Conservation (phyloP, 225 moss, liverwort and hornwort genomes). For the Polytrichum formosum region DNA sequence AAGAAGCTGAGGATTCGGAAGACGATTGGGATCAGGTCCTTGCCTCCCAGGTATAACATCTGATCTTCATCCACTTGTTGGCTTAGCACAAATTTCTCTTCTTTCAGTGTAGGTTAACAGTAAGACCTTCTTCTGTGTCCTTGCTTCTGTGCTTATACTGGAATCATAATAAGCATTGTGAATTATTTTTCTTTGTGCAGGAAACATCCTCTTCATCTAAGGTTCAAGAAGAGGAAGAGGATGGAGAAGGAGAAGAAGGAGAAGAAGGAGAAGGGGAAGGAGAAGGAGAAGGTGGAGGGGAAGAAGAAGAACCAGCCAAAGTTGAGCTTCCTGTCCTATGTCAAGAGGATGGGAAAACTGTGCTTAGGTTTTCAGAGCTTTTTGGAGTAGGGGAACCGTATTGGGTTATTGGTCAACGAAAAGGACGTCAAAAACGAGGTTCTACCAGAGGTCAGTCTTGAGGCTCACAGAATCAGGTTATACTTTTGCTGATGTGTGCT, state of each 20-base stretch:
- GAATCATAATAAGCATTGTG: neutral
- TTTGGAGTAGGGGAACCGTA: slow-evolving; percentile 60
- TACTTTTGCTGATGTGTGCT: too few species aligned
- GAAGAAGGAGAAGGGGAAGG: too few species aligned
- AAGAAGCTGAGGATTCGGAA: slow-evolving; percentile 18
- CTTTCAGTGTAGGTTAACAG: too few species aligned
- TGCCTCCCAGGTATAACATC: neutral
- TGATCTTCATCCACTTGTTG: neutral
- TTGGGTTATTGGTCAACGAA: slow-evolving; percentile 52
- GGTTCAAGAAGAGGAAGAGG: slow-evolving; percentile 12
- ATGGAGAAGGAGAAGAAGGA: too few species aligned
- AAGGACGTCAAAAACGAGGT: slow-evolving; percentile 40
- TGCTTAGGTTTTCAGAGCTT: slow-evolving; percentile 63
- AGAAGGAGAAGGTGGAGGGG: neutral
- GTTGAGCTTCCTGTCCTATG: slow-evolving; percentile 63
- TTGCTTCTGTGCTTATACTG: neutral
- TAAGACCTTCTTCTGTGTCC: too few species aligned
- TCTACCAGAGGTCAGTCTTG: slow-evolving; percentile 32
- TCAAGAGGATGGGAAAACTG: slow-evolving; percentile 65
- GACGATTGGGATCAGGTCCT: slow-evolving; percentile 12
- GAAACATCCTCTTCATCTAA: slow-evolving; percentile 29
- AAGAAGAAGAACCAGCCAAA: slow-evolving; percentile 28
- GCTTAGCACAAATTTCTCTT: neutral
- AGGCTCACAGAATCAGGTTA: neutral
- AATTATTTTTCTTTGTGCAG: slow-evolving; percentile 18